A percentile compares a stretch with the other conserved stretches of the same genome.
phyloP scores from a whole-genome alignment of 2,329 filamentous ascomycete genomes.

The Fusarium fujikuroi region DNA sequence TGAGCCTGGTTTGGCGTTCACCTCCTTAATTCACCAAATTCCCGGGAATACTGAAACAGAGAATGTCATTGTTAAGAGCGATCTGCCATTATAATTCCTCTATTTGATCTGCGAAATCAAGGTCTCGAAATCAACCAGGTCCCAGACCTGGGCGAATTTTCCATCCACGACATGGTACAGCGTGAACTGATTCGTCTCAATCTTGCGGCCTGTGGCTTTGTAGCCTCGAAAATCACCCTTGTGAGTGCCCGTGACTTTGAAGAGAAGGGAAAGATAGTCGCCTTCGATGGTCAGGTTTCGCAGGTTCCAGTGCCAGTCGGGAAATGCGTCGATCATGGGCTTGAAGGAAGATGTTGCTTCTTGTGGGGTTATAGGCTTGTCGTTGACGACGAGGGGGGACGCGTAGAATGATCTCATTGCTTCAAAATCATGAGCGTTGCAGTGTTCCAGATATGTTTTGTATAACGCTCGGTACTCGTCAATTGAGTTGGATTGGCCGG shows the following conservation, averaged over 20 bases:
- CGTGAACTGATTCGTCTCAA: constrained; percentile 11
- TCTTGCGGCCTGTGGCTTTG: background rate
- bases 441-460: constrained; percentile 3
- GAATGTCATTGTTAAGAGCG: background rate
- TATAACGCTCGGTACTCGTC: background rate
- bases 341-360: background rate
- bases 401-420: constrained; percentile 3
- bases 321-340: constrained; percentile 8
- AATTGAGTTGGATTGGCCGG: background rate
- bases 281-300: background rate
- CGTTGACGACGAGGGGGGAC: constrained; percentile 4
- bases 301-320: constrained; percentile 11
- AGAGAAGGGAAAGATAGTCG: constrained; percentile 1
- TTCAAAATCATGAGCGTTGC: constrained; percentile 10
- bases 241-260: constrained; percentile 5
- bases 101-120: constrained; percentile 13
- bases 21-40: background rate
- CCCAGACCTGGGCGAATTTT: constrained; percentile 3
- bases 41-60: background rate
- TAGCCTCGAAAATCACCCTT: background rate
- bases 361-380: background rate
- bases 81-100: background rate
- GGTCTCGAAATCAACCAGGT: constrained; percentile 7
- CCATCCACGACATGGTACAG: constrained; percentile 14
- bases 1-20: background rate